A percentile compares a stretch with the other conserved stretches of the same genome.
phyloP scores from a whole-genome alignment of 2,329 filamentous ascomycete species.

The Aspergillus ibericus region DNA sequence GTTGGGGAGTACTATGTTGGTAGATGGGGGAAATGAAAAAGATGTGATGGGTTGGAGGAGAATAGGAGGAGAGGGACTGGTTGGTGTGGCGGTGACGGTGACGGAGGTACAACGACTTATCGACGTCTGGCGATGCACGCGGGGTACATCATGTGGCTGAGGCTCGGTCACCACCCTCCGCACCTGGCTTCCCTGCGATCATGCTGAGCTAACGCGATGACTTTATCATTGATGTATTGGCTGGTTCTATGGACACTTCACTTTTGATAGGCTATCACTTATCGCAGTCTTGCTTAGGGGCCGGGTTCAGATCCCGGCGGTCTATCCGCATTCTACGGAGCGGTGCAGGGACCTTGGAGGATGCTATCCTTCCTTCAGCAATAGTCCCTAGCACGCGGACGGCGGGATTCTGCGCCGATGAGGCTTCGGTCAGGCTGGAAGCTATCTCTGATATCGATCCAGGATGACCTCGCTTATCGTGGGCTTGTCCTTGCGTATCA shows the following conservation, averaged over 20 bases:
- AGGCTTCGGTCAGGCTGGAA: not conserved
- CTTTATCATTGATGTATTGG: not conserved
- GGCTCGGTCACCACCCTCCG: conserved; percentile 10
- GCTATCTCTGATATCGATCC: not conserved
- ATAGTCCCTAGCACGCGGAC: not conserved
- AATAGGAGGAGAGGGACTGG: not conserved
- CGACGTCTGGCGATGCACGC: conserved; percentile 8
- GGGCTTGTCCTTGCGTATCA: not conserved
- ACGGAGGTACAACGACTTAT: not conserved
- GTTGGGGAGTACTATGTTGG: not conserved
- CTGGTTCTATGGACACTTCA: not conserved
- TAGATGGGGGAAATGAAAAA: not conserved
- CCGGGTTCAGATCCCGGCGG: not conserved
- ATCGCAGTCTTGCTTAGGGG: not conserved
- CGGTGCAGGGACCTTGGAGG: not conserved
- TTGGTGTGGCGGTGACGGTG: not conserved
- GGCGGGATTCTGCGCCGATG: not conserved
- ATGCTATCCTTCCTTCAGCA: not conserved
- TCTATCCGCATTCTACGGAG: not conserved
- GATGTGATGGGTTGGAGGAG: not conserved
- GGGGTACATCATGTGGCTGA: conserved; percentile 23
- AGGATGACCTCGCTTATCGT: not conserved
- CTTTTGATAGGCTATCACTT: not conserved
- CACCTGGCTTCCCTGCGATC: not conserved
- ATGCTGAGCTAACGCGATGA: not conserved